Base-by-base conservation (phyloP, 768 basidiomycete species). In the Hysterangium stoloniferum region DNA sequence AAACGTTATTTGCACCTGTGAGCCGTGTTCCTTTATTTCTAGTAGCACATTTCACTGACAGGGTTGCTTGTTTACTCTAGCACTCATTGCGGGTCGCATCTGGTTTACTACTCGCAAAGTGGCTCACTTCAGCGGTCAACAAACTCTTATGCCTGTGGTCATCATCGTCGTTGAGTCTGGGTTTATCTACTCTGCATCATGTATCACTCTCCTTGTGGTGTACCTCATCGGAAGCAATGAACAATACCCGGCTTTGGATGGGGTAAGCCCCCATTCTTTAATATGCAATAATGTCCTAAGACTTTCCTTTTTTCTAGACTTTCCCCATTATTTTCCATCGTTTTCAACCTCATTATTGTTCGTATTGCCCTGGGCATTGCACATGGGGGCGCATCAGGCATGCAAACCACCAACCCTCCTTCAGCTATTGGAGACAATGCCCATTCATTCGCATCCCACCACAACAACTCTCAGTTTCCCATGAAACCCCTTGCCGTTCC, bases 281-380 rank as follows among this genome's bases (percentile, higher is more conserved):
- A 33, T 46, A 5, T 45, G 27, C 19, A 33, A 19, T 28, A 22
- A 9, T 33, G 3, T n/a, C n/a, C 48, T 28, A 19, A 4, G 48
- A 55, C 32, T 33, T 24, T 31, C 19, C 2, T 27, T 5, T 43
- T n/a, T 24, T 27, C 17, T 47, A 70, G 69, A 57, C 66, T 38
- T 63, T 62, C 6, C 70, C 67, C 15, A 66, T 70, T 48, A 71
- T 71, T 46, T n/a, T 67, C 64, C 44, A 60, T 66, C 31, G 69
- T 69, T 0, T 71, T 71, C 56, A 68, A 68, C 19, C 58, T 71
- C 54, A 65, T 71, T 55, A 71, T 70, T 44, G 65, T 70, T 38
- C 68, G 68, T 24, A 62, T 70, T 37, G 70, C 49, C 1, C 24
- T 51, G 7, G 49, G 49, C 12, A 51, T 51, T n/a, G 37, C 49